Evolutionary conservation across 306 rosid species (phyloP), one percentile per base, ranked within the genome.

Genomic region (Casuarina cunninghamiana): DNA sequence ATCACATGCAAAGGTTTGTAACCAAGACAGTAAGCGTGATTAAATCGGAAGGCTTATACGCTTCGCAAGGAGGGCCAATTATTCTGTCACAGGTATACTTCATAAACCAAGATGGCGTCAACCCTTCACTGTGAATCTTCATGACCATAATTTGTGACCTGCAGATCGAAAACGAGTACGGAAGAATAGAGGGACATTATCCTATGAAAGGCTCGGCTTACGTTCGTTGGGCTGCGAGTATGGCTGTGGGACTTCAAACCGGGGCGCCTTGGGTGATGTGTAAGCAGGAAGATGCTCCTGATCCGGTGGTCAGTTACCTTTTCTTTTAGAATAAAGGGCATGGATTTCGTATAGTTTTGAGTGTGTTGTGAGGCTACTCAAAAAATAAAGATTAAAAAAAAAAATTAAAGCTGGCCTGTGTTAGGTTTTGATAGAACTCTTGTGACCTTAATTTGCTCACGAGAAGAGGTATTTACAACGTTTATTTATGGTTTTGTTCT

Each of bases 231-330:
- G 95, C 97, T 38, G 98, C 97, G 44, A 75, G 80, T 66, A 89
- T 92, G 97, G 94, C 96, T 0, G 97, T 88, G 45, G 86, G 88
- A 42, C 93, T 88, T 73, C 85, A 89, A 74, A 95, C 92, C 53
- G 97, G 97, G 60, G 97, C 88, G 73, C 98, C 98, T 32, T 92
- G 98, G 97, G 68, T 79, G 9, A 95, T 95, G 98, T 95, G 98
- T 82, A 91, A 83, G 77, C 98, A 94, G 88, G 83, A 89, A 2
- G 91, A 94, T 84, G 98, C 98, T 79, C 98, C 97, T 21, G 93
- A 86, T 71, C 91, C 93, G 0, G 84, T 95, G 93, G 98, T 92
- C 71, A 79, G 87, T 88, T 60, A 78, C 50, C 5, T 17, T 7
- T 15, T 5, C 65, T 51, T 26, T 0, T 63, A 38, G 32, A 26